A percentile compares a stretch with the other conserved stretches of the same genome.
phyloP scores from a whole-genome alignment of 495 filamentous ascomycete genomes.

The Aspergillus saccharolyticus region DNA sequence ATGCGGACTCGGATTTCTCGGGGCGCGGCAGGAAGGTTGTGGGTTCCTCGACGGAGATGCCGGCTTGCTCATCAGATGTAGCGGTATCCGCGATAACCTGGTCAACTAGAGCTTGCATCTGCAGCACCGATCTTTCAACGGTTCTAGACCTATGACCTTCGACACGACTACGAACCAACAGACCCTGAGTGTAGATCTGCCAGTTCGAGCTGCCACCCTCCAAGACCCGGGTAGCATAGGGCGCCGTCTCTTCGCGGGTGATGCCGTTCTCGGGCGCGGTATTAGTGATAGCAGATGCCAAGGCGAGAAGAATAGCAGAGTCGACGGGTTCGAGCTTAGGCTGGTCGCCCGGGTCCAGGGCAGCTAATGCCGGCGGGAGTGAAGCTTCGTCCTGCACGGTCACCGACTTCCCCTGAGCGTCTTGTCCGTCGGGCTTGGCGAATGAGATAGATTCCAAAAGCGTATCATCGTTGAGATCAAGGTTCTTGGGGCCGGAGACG shows the following conservation, averaged over 20 bases:
- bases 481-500: constrained; percentile 51
- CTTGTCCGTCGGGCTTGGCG: constrained; percentile 43
- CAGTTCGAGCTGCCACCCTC: constrained; percentile 89
- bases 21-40: constrained; percentile 81
- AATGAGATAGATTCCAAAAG: constrained; percentile 84
- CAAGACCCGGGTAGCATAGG: constrained; percentile 84
- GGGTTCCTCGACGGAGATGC: constrained; percentile 23
- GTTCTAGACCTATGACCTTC: constrained; percentile 83
- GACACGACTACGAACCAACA: constrained; percentile 81
- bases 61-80: constrained; percentile 27
- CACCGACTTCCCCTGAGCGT: constrained; percentile 28
- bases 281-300: constrained; percentile 84
- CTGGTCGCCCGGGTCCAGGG: constrained; percentile 71
- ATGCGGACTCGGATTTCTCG: constrained; percentile 70
- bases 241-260: constrained; percentile 86
- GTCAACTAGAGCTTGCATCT: constrained; percentile 93
- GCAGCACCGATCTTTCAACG: constrained; percentile 80
- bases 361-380: constrained; percentile 54
- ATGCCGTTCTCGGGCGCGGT: constrained; percentile 76
- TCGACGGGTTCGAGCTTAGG: constrained; percentile 80
- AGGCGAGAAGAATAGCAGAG: constrained; percentile 73
- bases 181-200: constrained; percentile 94
- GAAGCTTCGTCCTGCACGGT: constrained; percentile 45
- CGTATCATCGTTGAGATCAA: constrained; percentile 88
- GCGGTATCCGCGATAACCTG: constrained; percentile 90